Conservation (phyloP, 768 basidiomycete species). For the Russula virescens region DNA sequence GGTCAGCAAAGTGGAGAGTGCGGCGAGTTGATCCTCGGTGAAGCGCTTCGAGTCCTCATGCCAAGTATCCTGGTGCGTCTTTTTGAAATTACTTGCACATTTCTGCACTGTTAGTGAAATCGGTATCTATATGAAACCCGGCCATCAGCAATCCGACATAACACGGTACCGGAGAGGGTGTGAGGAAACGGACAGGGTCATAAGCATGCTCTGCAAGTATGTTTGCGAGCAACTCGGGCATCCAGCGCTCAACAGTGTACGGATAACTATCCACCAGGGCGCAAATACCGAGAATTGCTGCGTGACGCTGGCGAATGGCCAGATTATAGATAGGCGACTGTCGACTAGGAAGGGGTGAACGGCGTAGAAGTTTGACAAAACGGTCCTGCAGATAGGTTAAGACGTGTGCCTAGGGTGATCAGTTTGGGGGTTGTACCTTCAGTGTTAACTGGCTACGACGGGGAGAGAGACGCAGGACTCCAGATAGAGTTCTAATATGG, state of each 20-base stretch:
- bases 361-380: slow-evolving; percentile 68
- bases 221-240: slow-evolving; percentile 77
- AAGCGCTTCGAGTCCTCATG: slow-evolving; percentile 84
- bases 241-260: slow-evolving; percentile 92
- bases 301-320: slow-evolving; percentile 75
- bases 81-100: slow-evolving; percentile 75
- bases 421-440: slow-evolving; percentile 42
- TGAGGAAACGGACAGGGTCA: slow-evolving; percentile 52
- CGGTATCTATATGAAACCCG: slow-evolving; percentile 48
- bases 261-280: slow-evolving; percentile 93
- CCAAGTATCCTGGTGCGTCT: slow-evolving; percentile 86
- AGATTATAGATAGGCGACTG: slow-evolving; percentile 60
- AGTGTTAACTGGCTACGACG: slow-evolving; percentile 68
- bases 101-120: slow-evolving; percentile 79
- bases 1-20: slow-evolving; percentile 76
- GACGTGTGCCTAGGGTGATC: slow-evolving; percentile 27
- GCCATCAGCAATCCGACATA: slow-evolving; percentile 13
- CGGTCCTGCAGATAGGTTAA: slow-evolving; percentile 48
- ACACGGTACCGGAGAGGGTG: background rate
- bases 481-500: slow-evolving; percentile 59
- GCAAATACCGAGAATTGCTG: slow-evolving; percentile 90
- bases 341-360: slow-evolving; percentile 59
- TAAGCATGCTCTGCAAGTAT: slow-evolving; percentile 79
- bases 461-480: slow-evolving; percentile 76
- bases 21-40: slow-evolving; percentile 75